Conservation (phyloP, 1,139 yeast genomes). For the Blastobotrys indianensis region DNA sequence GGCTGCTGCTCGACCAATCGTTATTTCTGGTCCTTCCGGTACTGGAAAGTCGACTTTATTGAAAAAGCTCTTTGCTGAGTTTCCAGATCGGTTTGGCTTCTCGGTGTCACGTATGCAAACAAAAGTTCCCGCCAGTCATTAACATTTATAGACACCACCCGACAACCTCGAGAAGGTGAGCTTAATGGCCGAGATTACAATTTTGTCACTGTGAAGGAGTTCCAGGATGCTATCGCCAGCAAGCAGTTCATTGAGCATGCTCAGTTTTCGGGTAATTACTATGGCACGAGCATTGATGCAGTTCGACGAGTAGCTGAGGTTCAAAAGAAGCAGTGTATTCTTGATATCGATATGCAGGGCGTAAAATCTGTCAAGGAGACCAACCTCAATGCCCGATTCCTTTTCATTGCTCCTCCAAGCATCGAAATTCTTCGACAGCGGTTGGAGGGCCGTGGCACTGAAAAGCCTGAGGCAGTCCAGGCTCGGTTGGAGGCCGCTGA, state of each 20-base stretch:
- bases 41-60: constrained; percentile 93
- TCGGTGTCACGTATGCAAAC: constrained; percentile 61
- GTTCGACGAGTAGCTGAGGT: constrained; percentile 64
- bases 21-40: constrained; percentile 93
- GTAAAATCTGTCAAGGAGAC: constrained; percentile 85
- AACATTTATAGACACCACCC: constrained; percentile 67
- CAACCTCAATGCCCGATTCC: constrained; percentile 72
- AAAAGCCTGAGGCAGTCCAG: constrained; percentile 73
- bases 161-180: constrained; percentile 90
- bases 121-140: neutral
- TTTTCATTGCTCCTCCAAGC: constrained; percentile 91
- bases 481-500: constrained; percentile 83
- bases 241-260: constrained; percentile 94
- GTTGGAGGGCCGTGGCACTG: constrained; percentile 88
- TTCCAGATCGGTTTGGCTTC: constrained; percentile 84
- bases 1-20: constrained; percentile 65
- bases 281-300: constrained; percentile 85
- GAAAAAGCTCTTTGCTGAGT: constrained; percentile 84
- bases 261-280: constrained; percentile 93
- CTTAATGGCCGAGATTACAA: constrained; percentile 83
- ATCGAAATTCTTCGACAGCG: constrained; percentile 68
- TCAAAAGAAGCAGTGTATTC: constrained; percentile 62
- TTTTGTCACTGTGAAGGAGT: constrained; percentile 71
- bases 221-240: constrained; percentile 66
- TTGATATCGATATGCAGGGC: constrained; percentile 99